Percentiles rank a stretch among this genome's conserved stretches.
Conservation (phyloP, 805 yeast species). For the Nakazawaea ishiwadae region DNA sequence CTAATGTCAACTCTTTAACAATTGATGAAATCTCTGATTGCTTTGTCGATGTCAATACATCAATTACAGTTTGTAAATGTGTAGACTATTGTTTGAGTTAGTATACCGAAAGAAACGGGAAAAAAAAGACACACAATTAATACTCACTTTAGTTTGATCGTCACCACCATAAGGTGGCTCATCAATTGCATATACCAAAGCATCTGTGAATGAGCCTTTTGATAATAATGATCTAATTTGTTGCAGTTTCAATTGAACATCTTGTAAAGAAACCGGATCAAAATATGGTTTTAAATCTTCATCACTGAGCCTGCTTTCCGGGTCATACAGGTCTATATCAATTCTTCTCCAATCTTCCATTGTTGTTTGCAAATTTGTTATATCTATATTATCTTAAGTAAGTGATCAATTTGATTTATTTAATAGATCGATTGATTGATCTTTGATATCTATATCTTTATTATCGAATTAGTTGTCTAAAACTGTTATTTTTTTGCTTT, state of each 20-base stretch:
- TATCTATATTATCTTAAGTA: not conserved
- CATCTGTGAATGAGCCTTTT: conserved; percentile 67
- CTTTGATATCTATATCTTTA: too few relatives aligned
- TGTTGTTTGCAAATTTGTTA: not conserved
- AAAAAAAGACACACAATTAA: not conserved
- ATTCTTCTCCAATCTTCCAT: conserved; percentile 91
- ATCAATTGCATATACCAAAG: conserved; percentile 57
- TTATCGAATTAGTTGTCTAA: not conserved
- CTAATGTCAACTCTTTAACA: conserved; percentile 52
- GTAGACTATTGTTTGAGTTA: conserved; percentile 29
- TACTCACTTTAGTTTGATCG: conserved; percentile 42
- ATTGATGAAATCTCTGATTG: conserved; percentile 62
- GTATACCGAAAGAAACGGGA: conserved; percentile 15
- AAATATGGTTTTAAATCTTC: conserved; percentile 59
- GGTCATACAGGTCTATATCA: conserved; percentile 87
- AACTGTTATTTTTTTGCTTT: not conserved
- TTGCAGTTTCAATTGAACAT: conserved; percentile 48
- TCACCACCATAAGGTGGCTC: conserved; percentile 83
- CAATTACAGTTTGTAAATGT: conserved; percentile 57
- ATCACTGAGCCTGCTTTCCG: conserved; percentile 64
- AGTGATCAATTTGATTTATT: too few relatives aligned
- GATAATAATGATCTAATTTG: conserved; percentile 61
- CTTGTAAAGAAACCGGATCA: conserved; percentile 45
- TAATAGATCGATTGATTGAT: too few relatives aligned
- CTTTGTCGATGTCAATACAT: conserved; percentile 62